phyloP scores from a whole-genome alignment of 1,284 basidiomycete species.

The Trichosporon coremiiforme region DNA sequence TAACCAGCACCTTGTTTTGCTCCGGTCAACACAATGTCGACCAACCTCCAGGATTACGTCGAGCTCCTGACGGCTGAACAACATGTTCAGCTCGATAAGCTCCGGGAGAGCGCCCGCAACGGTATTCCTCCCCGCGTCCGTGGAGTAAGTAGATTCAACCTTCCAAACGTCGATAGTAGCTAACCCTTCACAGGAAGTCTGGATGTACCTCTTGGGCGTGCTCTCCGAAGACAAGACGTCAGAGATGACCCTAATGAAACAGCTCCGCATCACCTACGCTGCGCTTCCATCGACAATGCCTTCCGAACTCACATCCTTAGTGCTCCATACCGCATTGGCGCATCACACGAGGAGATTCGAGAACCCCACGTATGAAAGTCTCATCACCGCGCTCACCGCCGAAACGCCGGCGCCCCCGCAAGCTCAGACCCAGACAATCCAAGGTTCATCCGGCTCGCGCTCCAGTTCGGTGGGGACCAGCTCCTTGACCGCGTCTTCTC shows the following conservation, averaged over 20 bases:
- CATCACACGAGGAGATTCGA: constrained; percentile 53
- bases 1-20: background rate
- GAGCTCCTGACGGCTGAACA: constrained; percentile 55
- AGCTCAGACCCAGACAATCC: background rate
- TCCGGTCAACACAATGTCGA: constrained; percentile 37
- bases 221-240: constrained; percentile 51
- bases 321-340: constrained; percentile 45
- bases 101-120: constrained; percentile 52
- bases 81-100: constrained; percentile 50
- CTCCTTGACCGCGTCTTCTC: background rate
- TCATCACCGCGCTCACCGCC: constrained; percentile 50
- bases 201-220: constrained; percentile 55
- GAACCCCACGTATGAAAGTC: constrained; percentile 51
- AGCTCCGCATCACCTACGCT: constrained; percentile 43
- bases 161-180: no score
- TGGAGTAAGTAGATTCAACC: constrained; percentile 48
- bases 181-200: constrained; percentile 46
- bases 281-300: constrained; percentile 41
- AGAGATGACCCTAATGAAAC: constrained; percentile 49
- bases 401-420: constrained; percentile 29
- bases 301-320: constrained; percentile 38
- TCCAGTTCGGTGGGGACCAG: background rate
- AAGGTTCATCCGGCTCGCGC: background rate
- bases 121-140: constrained; percentile 49
- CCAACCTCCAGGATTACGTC: constrained; percentile 44